Conservation (phyloP, 106 monocot species). For the Narthecium ossifragum region DNA sequence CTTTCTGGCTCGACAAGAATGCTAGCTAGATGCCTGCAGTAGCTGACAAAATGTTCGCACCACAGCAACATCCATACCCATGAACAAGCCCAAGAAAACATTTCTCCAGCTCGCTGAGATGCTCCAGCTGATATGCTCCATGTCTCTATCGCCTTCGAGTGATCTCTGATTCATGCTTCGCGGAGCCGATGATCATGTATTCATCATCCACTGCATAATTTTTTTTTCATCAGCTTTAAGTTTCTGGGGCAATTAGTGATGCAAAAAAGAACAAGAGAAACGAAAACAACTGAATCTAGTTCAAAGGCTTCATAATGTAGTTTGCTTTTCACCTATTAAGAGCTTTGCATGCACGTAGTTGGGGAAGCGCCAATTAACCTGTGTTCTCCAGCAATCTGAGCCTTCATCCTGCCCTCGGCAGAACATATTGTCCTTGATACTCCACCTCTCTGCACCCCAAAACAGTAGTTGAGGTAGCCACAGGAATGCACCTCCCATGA, state of each 20-base stretch:
- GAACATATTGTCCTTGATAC: constrained; percentile 19
- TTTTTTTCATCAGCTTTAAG: background rate
- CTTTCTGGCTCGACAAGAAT: constrained; percentile 47
- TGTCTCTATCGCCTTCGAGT: constrained; percentile 62
- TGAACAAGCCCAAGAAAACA: constrained; percentile 31
- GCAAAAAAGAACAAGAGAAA: too few relatives aligned
- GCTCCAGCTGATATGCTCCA: constrained; percentile 55
- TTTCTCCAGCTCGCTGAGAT: constrained; percentile 16
- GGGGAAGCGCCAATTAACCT: constrained; percentile 51
- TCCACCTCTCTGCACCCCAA: constrained; percentile 45
- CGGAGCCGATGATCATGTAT: constrained; percentile 67
- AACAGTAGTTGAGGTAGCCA: constrained; percentile 55
- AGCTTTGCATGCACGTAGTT: constrained; percentile 68
- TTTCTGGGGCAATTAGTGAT: background rate
- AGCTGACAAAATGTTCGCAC: constrained; percentile 59
- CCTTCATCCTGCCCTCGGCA: constrained; percentile 7
- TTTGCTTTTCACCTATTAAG: constrained; percentile 61
- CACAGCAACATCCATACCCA: constrained; percentile 59
- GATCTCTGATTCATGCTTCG: constrained; percentile 70
- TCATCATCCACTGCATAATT: constrained; percentile 54
- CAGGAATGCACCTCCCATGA: constrained; percentile 22
- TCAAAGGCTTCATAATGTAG: too few relatives aligned
- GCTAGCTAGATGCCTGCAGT: constrained; percentile 1
- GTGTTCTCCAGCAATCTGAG: constrained; percentile 28
- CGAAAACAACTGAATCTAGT: too few relatives aligned